Percentiles rank a stretch among this genome's conserved stretches.
Evolutionary conservation across 2,329 filamentous ascomycete species (phyloP).

Genomic region (Penicillium freii): DNA sequence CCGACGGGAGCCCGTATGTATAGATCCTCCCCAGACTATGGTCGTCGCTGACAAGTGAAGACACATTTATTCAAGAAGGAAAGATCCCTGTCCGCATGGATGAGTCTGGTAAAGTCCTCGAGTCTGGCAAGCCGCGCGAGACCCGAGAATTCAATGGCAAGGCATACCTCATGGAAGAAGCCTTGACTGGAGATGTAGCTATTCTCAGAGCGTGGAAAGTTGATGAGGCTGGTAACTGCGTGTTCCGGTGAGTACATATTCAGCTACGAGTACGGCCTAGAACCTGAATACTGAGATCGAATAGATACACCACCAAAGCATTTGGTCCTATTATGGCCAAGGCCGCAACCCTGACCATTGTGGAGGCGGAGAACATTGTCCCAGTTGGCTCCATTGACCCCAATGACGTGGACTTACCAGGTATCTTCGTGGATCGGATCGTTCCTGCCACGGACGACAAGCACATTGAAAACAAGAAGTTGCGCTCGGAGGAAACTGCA

Average conservation of each 20-base stretch:
- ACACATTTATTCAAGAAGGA: constrained; percentile 41
- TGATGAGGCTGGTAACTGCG: constrained; percentile 73
- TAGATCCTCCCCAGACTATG: neutral
- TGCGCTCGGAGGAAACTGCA: constrained; percentile 46
- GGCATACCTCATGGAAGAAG: constrained; percentile 73
- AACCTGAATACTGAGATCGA: neutral
- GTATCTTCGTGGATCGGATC: constrained; percentile 79
- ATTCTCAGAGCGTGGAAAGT: constrained; percentile 75
- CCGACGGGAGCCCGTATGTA: constrained; percentile 66
- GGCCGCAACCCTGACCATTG: constrained; percentile 72
- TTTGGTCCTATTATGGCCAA: constrained; percentile 79
- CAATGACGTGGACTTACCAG: constrained; percentile 72
- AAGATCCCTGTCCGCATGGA: constrained; percentile 69
- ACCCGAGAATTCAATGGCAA: constrained; percentile 70
- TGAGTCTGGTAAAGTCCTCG: constrained; percentile 76
- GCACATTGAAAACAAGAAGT: constrained; percentile 67
- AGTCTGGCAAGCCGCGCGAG: constrained; percentile 66
- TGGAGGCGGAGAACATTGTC: constrained; percentile 83
- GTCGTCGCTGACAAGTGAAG: constrained; percentile 15
- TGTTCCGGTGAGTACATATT: constrained; percentile 60
- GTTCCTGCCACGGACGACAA: constrained; percentile 71
- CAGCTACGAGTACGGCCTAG: too few relatives aligned
- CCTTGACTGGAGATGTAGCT: constrained; percentile 72
- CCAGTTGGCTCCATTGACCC: constrained; percentile 69
- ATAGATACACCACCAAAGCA: constrained; percentile 66